Evolutionary conservation across 1,284 basidiomycete species (phyloP), one percentile per base, ranked within the genome.

Genomic region (Porodaedalea pini): DNA sequence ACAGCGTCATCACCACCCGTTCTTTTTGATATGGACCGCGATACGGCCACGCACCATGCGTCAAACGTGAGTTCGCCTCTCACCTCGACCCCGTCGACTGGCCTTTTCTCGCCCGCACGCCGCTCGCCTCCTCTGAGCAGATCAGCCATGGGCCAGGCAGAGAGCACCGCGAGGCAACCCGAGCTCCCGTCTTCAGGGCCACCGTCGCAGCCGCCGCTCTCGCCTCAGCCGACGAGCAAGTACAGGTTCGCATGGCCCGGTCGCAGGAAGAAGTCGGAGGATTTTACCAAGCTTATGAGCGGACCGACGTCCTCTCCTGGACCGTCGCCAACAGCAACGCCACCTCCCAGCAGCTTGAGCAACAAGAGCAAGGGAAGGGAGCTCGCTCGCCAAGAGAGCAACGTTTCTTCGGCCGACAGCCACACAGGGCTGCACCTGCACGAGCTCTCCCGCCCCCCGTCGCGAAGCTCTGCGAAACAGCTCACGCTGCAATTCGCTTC

Each of bases 241-340:
- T 41, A n/a, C 27, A 60, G 43, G 54, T 56, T 60, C 48, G 40
- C 34, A 34, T 60, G 58, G 58, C 58, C 58, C 2, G 58, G 54
- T 4, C 48, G 58, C 5, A 56, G 58, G 45, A 60, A 60, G 31
- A 60, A 60, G 49, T 59, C 57, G 19, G 57, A 59, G 21, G 57
- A 59, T 32, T 44, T 59, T 10, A 29, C 39, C n/a, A 59, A 55
- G 53, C 10, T 55, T 6, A 34, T 54, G 37, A 17, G 17, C 37
- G 5, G 48, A 25, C 21, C 56, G 41, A 31, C 44, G 29, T 8
- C 45, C 3, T 31, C 36, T 32, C 27, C 43, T 32, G 13, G 34
- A 27, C 27, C 57, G 21, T 23, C 50, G 21, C 23, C 34, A 6
- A 11, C 48, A 23, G 7, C 25, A 5, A 15, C 45, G 45, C 45